A percentile compares a stretch with the other conserved stretches of the same genome.
phyloP scores from a whole-genome alignment of 768 basidiomycete species.

The Rhodotorula babjevae region DNA sequence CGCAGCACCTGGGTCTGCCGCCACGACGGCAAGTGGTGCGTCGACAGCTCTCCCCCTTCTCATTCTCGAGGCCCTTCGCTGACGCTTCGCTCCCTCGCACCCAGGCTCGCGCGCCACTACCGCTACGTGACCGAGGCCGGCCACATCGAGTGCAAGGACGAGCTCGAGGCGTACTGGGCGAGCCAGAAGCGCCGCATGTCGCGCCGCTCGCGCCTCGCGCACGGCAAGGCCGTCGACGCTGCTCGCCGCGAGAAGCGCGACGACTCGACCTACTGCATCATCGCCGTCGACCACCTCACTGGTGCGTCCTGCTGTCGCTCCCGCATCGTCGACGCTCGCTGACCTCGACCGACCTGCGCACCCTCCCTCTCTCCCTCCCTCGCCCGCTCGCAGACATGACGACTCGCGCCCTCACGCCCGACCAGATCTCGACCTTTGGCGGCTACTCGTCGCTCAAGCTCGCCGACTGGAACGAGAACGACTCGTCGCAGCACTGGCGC shows the following conservation, averaged over 20 bases:
- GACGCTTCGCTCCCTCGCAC: background rate
- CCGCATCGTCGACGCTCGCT: no score
- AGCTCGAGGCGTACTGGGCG: slow-evolving; percentile 5
- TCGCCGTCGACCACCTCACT: slow-evolving; percentile 29
- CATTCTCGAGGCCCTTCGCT: background rate
- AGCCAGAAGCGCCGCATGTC: background rate
- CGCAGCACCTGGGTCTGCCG: slow-evolving; percentile 24
- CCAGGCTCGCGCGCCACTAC: background rate
- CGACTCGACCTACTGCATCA: background rate
- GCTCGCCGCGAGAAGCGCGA: slow-evolving; percentile 7
- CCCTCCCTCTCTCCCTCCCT: no score
- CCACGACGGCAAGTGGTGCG: slow-evolving; percentile 15
- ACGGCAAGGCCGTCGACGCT: background rate
- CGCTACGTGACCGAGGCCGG: slow-evolving; percentile 1
- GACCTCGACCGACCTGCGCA: no score
- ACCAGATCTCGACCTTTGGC: slow-evolving; percentile 7
- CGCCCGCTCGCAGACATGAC: slow-evolving; percentile 10
- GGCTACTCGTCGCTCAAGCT: slow-evolving; percentile 28
- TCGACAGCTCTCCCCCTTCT: background rate
- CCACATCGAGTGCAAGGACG: slow-evolving; percentile 27
- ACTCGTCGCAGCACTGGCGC: background rate
- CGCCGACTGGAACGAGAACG: slow-evolving; percentile 17
- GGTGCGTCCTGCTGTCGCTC: no score
- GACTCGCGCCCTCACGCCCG: slow-evolving; percentile 14
- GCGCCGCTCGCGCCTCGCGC: background rate